Conservation (phyloP, 2,329 filamentous ascomycete genomes). For the Verticillium dahliae region DNA sequence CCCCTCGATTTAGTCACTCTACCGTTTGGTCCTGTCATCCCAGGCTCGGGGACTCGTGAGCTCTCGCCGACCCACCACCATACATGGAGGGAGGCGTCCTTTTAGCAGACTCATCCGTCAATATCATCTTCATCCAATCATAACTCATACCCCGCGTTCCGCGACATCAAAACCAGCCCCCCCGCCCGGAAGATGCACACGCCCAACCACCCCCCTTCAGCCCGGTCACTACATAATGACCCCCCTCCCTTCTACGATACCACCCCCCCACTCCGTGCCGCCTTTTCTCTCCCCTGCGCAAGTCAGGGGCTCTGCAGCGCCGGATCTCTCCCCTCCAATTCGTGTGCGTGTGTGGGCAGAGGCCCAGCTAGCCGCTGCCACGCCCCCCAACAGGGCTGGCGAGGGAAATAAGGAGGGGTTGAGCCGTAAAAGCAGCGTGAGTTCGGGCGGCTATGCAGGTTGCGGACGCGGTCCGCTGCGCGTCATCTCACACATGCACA, state of each 20-base stretch:
- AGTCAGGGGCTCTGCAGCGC: background rate
- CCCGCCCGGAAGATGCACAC: background rate
- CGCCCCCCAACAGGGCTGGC: background rate
- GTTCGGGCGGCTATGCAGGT: conserved; percentile 22
- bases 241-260: background rate
- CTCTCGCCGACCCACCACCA: conserved; percentile 6
- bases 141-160: conserved; percentile 35
- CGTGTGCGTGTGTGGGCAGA: background rate
- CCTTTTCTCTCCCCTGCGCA: background rate
- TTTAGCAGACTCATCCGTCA: conserved; percentile 28
- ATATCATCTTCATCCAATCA: conserved; percentile 44
- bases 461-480: conserved; percentile 16
- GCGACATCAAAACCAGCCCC: background rate
- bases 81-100: conserved; percentile 34
- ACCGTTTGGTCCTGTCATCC: conserved; percentile 1
- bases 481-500: conserved; percentile 7
- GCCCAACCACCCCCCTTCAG: conserved; percentile 1
- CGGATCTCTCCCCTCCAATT: background rate
- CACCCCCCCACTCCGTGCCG: conserved; percentile 3
- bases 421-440: conserved; percentile 31
- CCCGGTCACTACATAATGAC: conserved; percentile 15
- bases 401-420: background rate
- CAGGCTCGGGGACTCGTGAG: background rate
- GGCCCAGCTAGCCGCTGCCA: background rate
- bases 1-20: background rate